Base-by-base conservation (phyloP, 2,329 filamentous ascomycete species). In the Penicillium frequentans region DNA sequence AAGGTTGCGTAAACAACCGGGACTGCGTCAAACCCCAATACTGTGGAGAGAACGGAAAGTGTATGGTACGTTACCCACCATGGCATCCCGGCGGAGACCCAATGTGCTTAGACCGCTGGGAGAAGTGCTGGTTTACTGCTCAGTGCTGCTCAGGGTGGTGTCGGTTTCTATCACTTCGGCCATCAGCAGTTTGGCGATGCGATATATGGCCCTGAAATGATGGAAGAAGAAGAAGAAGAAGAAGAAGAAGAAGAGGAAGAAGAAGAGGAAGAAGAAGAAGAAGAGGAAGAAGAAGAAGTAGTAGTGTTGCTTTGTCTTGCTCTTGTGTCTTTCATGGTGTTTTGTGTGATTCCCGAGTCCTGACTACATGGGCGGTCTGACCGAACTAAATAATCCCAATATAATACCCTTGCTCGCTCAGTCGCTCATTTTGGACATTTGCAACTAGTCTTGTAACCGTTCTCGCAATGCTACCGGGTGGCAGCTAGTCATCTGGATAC, bases 401-500 rank as follows among this genome's bases (percentile, higher is more conserved):
- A 2, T 1, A 33, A 33, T 33, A 14, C 31, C 13, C 13, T 33
- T 33, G 31, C 31, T 33, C 13, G 16, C 7, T 29, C 10, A 16
- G 6, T 19, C n/a, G n/a, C 26, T 13, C 24, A 29, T 21, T 3
- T 5, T 19, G 10, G 14, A 27, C 19, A 33, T 19, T 35, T 26
- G 24, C 24, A 42, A 24, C 13, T 48, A 19, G 35, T 19, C 6
- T 6, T n/a, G 35, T 19, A 10, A 11, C 16, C 23, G 14, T 19
- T 4, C 16, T 16, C 31, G 24, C 16, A 50, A 9, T 13, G 42
- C 35, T n/a, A 49, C 27, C 27, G 19, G 27, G 9, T 31, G 3
- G 9, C 64, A 59, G 35, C 46, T 64, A 96, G 74, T 96, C 91
- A 69, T 96, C 89, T 0, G 93, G 93, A 73, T 92, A 97, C 68